Conservation (phyloP, 345 rosid genomes). For the Combretum micranthum region DNA sequence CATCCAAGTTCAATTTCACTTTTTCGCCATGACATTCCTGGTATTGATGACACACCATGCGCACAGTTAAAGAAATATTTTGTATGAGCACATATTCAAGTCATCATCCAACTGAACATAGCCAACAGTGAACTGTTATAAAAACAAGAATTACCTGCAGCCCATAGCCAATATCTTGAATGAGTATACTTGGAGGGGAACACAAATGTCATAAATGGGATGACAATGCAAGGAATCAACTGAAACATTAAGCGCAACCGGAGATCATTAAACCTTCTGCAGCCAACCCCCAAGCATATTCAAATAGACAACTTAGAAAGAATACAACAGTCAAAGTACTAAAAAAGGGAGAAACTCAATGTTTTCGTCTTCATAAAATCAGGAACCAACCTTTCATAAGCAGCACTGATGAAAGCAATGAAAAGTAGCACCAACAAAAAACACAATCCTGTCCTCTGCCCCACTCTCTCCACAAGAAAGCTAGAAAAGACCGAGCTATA, state of each 20-base stretch:
- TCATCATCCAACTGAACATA: not conserved
- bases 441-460: constrained; percentile 47
- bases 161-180: constrained; percentile 75
- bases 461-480: constrained; percentile 80
- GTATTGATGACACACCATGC: no score
- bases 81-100: not conserved
- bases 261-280: constrained; percentile 92
- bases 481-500: constrained; percentile 77
- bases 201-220: constrained; percentile 52
- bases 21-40: no score
- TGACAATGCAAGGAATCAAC: constrained; percentile 61
- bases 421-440: constrained; percentile 48
- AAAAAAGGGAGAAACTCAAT: not conserved
- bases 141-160: constrained; percentile 36
- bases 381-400: constrained; percentile 63
- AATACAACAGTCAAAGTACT: not conserved
- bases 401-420: constrained; percentile 38
- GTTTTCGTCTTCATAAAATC: not conserved
- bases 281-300: constrained; percentile 41
- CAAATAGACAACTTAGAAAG: constrained; percentile 14
- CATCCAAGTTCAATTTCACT: no score
- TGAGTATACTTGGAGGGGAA: constrained; percentile 70
- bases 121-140: not conserved
- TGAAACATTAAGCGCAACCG: constrained; percentile 84
- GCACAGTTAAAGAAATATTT: not conserved